Evolutionary conservation across 2,329 filamentous ascomycete species (phyloP), one percentile per base, ranked within the genome.

Genomic region (Lasiodiplodia sp.): DNA sequence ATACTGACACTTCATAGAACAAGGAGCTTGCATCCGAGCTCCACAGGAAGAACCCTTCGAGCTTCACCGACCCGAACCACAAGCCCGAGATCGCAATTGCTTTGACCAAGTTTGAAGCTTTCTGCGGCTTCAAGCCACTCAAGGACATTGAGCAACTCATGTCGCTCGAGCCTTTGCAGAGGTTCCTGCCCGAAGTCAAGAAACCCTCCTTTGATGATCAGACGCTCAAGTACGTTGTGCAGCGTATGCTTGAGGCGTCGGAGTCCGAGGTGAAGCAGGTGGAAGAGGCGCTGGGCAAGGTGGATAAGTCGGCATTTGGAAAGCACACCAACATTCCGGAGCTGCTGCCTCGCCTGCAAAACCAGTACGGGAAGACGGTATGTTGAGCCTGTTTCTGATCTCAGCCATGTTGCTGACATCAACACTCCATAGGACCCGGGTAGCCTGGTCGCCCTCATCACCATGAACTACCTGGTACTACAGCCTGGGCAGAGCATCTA

Each of bases 11-110:
- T 74, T 63, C 25, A 1, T 23, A 79, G 38, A 87, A 93, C 80
- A 92, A 91, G 74, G 82, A 86, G 0, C 84, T 93, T 1, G 86
- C 91, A 0, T 79, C 84, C 10, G 84, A 88, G 73, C 84, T 93
- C 2, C 90, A 93, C 79, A 76, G 85, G 66, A 77, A 87, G 71
- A 84, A 92, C 66, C 90, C 91, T 0, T 78, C 87, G 2, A 86
- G 88, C 68, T 94, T 91, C 77, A 87, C 86, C 1, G 91, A 94
- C 71, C 81, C 86, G 2, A 94, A 94, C 77, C 91, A 94, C 82
- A 94, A 94, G 79, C 91, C 92, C 1, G 91, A 94, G 75, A 94
- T 94, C 66, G 91, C 91, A 0, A 82, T 94, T 1, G 91, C 91
- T 0, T 80, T 94, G 0, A 84, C 86, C 14, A 86, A 88, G 25